Conservation (phyloP, 1,284 basidiomycete genomes). For the Cryptococcus sp. region DNA sequence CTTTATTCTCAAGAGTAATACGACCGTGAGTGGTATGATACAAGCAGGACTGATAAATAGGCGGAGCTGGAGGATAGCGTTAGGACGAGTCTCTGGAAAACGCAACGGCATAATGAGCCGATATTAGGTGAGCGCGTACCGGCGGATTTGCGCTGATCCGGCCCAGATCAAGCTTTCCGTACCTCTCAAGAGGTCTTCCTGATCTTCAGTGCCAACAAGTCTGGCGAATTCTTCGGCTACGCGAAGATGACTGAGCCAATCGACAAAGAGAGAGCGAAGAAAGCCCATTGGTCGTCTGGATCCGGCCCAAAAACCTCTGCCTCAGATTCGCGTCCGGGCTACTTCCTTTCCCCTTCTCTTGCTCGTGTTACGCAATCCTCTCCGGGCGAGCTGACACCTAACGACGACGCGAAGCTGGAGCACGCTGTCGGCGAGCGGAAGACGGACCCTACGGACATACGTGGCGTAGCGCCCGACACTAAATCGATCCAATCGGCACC, state of each 20-base stretch:
- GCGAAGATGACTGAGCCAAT: conserved; percentile 61
- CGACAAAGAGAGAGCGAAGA: conserved; percentile 34
- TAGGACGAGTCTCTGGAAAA: conserved; percentile 82
- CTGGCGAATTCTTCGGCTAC: conserved; percentile 76
- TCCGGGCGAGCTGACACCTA: conserved; percentile 42
- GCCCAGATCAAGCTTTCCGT: conserved; percentile 77
- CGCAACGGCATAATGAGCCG: conserved; percentile 89
- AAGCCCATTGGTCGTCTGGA: conserved; percentile 22
- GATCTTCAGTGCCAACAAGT: conserved; percentile 90
- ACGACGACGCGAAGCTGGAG: conserved; percentile 30
- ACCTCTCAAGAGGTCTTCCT: conserved; percentile 83
- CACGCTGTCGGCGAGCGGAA: conserved; percentile 22
- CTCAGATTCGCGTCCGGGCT: conserved; percentile 8
- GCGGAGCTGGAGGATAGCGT: conserved; percentile 82
- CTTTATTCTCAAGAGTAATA: conserved; percentile 89
- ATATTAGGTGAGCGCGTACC: conserved; percentile 57
- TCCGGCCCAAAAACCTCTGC: conserved; percentile 4
- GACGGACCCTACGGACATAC: conserved; percentile 29
- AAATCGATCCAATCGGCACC: conserved; percentile 20
- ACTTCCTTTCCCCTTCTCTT: conserved; percentile 28
- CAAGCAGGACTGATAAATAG: conserved; percentile 49
- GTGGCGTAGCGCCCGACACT: conserved; percentile 8
- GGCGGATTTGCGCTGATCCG: neutral
- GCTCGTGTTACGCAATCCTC: conserved; percentile 32
- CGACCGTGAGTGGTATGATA: conserved; percentile 60